Evolutionary conservation across 768 basidiomycete genomes (phyloP).

Genomic region (Mycena chlorophos): DNA sequence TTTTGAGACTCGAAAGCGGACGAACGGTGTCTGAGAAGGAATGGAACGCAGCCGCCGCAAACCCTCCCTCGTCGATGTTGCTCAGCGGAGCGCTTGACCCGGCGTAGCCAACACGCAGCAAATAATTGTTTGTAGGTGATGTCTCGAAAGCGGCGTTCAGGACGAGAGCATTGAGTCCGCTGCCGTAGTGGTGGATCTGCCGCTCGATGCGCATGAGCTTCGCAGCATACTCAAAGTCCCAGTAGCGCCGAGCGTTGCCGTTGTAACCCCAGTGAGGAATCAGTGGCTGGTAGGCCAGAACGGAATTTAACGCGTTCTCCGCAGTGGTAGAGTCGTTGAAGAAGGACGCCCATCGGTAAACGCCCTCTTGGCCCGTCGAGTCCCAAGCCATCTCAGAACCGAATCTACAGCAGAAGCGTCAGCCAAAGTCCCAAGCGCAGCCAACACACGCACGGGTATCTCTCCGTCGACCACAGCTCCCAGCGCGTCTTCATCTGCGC

Average conservation of each 20-base stretch:
- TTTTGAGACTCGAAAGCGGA: background rate
- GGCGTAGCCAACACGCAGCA: constrained; percentile 54
- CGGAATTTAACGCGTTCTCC: constrained; percentile 53
- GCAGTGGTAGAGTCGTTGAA: constrained; percentile 55
- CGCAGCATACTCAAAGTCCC: constrained; percentile 60
- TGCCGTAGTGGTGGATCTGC: constrained; percentile 61
- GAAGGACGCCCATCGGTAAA: constrained; percentile 51
- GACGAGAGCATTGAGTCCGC: constrained; percentile 56
- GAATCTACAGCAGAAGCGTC: too few species aligned
- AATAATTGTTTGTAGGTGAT: constrained; percentile 48
- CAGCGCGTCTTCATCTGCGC: constrained; percentile 48
- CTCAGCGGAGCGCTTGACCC: constrained; percentile 54
- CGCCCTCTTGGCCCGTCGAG: constrained; percentile 58
- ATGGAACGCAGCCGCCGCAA: constrained; percentile 60
- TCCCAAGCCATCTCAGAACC: constrained; percentile 64
- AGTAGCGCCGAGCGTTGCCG: constrained; percentile 52
- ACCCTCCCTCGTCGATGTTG: constrained; percentile 58
- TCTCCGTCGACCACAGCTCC: constrained; percentile 45
- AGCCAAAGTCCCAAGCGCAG: too few species aligned
- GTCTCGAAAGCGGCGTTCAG: constrained; percentile 50
- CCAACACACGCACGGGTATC: constrained; percentile 48
- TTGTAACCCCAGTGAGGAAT: constrained; percentile 65
- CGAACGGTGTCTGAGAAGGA: constrained; percentile 50
- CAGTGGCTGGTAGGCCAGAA: constrained; percentile 56
- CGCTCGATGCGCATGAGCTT: constrained; percentile 56